phyloP scores from a whole-genome alignment of 1,284 basidiomycete genomes.

The Marasmius oreades region DNA sequence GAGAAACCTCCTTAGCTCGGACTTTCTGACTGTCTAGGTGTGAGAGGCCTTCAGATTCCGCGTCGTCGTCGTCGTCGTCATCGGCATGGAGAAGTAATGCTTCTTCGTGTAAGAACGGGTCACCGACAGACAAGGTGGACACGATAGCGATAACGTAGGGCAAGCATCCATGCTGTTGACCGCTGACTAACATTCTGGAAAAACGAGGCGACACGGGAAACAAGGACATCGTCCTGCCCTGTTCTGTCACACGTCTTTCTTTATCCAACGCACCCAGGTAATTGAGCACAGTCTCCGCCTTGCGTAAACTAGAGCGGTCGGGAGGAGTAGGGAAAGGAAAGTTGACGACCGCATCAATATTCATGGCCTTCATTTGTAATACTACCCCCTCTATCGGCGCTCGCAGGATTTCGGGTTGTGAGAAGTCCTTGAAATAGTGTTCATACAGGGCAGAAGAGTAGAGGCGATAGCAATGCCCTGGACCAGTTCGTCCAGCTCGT shows the following conservation, averaged over 20 bases:
- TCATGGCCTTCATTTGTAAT: slow-evolving; percentile 99
- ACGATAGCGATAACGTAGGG: slow-evolving; percentile 92
- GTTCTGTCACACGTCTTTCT: slow-evolving; percentile 77
- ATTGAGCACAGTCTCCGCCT: slow-evolving; percentile 80
- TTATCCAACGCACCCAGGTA: slow-evolving; percentile 80
- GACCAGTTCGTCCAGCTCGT: slow-evolving; percentile 93
- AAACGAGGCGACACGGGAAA: slow-evolving; percentile 94
- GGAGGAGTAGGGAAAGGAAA: slow-evolving; percentile 99
- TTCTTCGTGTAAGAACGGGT: slow-evolving; percentile 92
- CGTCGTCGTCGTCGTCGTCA: slow-evolving; percentile 40
- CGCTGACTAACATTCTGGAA: slow-evolving; percentile 92
- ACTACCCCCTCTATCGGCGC: slow-evolving; percentile 98
- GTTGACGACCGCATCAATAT: slow-evolving; percentile 94
- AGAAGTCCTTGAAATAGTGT: slow-evolving; percentile 86
- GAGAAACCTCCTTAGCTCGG: slow-evolving; percentile 66
- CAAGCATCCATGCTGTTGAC: slow-evolving; percentile 88
- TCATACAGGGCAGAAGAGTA: slow-evolving; percentile 91
- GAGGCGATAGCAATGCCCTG: slow-evolving; percentile 90
- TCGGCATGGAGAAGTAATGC: slow-evolving; percentile 45
- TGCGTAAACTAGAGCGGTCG: slow-evolving; percentile 72
- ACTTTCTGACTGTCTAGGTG: slow-evolving; percentile 58
- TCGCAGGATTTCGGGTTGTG: slow-evolving; percentile 89
- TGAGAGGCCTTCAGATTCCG: slow-evolving; percentile 37
- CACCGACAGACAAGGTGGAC: slow-evolving; percentile 90
- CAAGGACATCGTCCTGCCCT: slow-evolving; percentile 88